Evolutionary conservation across 2,329 filamentous ascomycete genomes (phyloP), one percentile per base, ranked within the genome.

Genomic region (Aureobasidium zeae): DNA sequence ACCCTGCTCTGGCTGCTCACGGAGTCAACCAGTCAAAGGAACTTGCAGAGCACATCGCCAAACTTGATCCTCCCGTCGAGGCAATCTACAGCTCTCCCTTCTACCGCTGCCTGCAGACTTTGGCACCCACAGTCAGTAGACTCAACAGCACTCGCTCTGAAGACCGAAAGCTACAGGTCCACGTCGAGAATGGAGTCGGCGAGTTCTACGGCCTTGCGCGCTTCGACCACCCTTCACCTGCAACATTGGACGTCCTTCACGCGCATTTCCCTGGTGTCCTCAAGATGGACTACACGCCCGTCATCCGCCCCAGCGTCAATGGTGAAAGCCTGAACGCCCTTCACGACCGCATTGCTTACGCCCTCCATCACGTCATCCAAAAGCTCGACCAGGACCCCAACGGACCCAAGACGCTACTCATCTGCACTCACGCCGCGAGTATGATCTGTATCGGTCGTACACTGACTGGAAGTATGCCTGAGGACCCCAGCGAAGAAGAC

Each of bases 191-290:
- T 53, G 50, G 70, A 55, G 52, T 72, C 55, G 64, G 85, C 49
- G 91, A 98, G 68, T 96, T 91, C 82, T 96, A 91, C 61, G 91
- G 91, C 19, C 72, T 77, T 35, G 86, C 88, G 12, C 78, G 79
- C 48, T 95, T 94, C 63, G 73, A 83, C 44, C 91, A 96, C 57
- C 91, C 91, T 0, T 71, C 73, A 12, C 86, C 89, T 2, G 85
- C 86, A 2, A 64, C 74, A 3, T 66, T 80, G 11, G 55, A 70
- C 20, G 66, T 73, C 24, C 71, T 98, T 48, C 73, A 74, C 48
- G 61, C 61, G 15, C 73, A 86, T 50, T 94, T 94, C 60, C 78
- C 80, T 21, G 62, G 74, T 21, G 55, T 72, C 33, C 61, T 78
- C 30, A 72, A 80, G 47, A 60, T 64, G 11, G 64, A 59, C 7